Conservation (phyloP, 2,329 filamentous ascomycete species). For the Leptosphaerulina australis region DNA sequence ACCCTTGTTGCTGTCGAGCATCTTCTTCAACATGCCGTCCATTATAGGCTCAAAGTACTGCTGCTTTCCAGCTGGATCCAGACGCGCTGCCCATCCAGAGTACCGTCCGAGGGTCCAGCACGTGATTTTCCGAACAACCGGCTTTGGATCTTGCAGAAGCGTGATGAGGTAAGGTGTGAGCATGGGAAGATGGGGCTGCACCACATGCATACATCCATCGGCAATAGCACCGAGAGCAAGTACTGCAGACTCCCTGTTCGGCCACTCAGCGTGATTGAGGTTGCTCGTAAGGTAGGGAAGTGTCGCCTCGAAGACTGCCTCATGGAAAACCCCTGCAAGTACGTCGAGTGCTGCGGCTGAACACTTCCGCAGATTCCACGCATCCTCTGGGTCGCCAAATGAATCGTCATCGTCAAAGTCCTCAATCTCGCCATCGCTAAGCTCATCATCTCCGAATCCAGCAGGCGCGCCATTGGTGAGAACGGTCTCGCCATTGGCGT, state of each 20-base stretch:
- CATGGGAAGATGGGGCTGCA: constrained; percentile 87
- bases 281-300: constrained; percentile 92
- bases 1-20: constrained; percentile 97
- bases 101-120: constrained; percentile 97
- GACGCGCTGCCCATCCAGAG: constrained; percentile 85
- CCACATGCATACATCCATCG: constrained; percentile 88
- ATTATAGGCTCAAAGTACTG: constrained; percentile 94
- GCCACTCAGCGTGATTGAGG: constrained; percentile 87
- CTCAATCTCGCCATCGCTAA: constrained; percentile 88
- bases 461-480: constrained; percentile 52
- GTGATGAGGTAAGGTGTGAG: constrained; percentile 89
- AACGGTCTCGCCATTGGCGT: constrained; percentile 50
- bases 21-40: constrained; percentile 91
- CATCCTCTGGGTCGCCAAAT: constrained; percentile 78
- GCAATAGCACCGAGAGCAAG: constrained; percentile 93
- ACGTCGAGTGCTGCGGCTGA: constrained; percentile 94
- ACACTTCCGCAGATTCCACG: constrained; percentile 96
- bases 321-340: constrained; percentile 87
- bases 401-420: constrained; percentile 75
- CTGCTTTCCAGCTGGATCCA: constrained; percentile 71
- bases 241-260: constrained; percentile 89
- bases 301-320: constrained; percentile 86
- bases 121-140: constrained; percentile 93
- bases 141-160: constrained; percentile 81
- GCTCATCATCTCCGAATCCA: constrained; percentile 63